Conservation (phyloP, 306 rosid species). For the Cucumis sativus region DNA sequence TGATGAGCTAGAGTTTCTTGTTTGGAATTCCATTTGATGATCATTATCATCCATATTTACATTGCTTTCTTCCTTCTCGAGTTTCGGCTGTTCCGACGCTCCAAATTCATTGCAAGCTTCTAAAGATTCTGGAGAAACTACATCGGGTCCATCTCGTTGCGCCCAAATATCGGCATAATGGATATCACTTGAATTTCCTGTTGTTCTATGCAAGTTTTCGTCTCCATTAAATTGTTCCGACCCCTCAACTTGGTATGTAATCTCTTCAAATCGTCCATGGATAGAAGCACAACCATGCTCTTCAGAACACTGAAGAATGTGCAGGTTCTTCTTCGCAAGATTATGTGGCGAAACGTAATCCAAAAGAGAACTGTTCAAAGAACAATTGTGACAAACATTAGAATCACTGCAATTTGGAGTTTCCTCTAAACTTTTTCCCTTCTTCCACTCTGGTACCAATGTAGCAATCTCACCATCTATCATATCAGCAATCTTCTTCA, state of each 20-base stretch:
- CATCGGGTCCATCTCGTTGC: conserved; percentile 39
- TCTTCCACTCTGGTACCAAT: conserved; percentile 76
- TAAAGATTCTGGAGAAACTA: neutral
- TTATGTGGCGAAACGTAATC: conserved; percentile 42
- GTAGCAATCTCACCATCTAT: conserved; percentile 60
- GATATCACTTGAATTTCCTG: conserved; percentile 34
- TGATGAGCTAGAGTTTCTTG: conserved; percentile 19
- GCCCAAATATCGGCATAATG: conserved; percentile 74
- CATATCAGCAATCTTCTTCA: conserved; percentile 70
- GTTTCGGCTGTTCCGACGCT: neutral
- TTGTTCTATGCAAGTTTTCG: conserved; percentile 22
- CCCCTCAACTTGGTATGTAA: conserved; percentile 77
- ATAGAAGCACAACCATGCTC: conserved; percentile 50
- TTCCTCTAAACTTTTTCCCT: conserved; percentile 28
- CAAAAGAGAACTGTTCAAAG: conserved; percentile 30
- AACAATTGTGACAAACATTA: conserved; percentile 44
- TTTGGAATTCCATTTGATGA: conserved; percentile 14
- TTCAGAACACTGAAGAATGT: conserved; percentile 62
- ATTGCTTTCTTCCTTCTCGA: conserved; percentile 34
- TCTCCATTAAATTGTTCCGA: conserved; percentile 28
- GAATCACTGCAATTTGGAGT: conserved; percentile 22
- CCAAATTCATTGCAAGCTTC: neutral
- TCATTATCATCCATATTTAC: conserved; percentile 18
- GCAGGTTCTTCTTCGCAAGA: conserved; percentile 46
- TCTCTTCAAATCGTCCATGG: conserved; percentile 93